Evolutionary conservation across 768 basidiomycete species (phyloP).

Genomic region (Amanita pallidorosea): DNA sequence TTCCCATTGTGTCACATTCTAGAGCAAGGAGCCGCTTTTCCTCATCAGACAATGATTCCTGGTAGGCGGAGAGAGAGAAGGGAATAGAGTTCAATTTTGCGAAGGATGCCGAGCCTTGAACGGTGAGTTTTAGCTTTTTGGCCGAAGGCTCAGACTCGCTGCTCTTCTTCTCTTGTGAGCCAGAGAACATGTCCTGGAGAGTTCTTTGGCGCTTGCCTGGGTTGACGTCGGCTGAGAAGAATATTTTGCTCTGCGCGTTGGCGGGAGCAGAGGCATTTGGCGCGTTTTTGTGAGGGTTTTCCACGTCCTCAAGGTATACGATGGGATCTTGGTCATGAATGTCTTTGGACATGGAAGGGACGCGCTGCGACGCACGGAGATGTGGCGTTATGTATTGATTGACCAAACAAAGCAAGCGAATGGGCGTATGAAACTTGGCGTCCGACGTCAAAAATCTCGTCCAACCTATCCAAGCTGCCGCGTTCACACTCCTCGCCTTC

Average conservation of each 20-base stretch:
- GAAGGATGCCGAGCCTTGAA: slow-evolving; percentile 10
- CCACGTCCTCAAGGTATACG: slow-evolving; percentile 38
- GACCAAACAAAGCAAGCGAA: slow-evolving; percentile 1
- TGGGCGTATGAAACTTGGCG: neutral
- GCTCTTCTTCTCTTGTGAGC: slow-evolving; percentile 18
- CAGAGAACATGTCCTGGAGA: slow-evolving; percentile 51
- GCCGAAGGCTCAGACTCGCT: slow-evolving; percentile 16
- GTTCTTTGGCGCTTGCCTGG: slow-evolving; percentile 48
- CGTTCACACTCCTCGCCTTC: slow-evolving; percentile 74
- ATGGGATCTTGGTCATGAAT: slow-evolving; percentile 1
- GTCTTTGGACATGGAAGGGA: neutral
- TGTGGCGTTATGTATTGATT: neutral
- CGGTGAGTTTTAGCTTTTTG: slow-evolving; percentile 35
- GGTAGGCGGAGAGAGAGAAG: slow-evolving; percentile 48
- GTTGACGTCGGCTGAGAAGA: neutral
- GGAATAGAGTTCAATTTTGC: slow-evolving; percentile 53
- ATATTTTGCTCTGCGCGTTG: neutral
- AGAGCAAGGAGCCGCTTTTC: slow-evolving; percentile 48
- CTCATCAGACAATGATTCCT: slow-evolving; percentile 44
- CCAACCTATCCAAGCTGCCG: slow-evolving; percentile 44
- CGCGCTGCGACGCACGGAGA: neutral
- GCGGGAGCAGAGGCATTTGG: neutral
- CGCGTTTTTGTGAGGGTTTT: slow-evolving; percentile 9
- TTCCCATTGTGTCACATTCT: slow-evolving; percentile 65
- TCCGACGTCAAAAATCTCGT: neutral